Percentiles rank a stretch among this genome's conserved stretches.
Conservation (phyloP, 2,329 filamentous ascomycete species). For the Ophiocordyceps sinensis region DNA sequence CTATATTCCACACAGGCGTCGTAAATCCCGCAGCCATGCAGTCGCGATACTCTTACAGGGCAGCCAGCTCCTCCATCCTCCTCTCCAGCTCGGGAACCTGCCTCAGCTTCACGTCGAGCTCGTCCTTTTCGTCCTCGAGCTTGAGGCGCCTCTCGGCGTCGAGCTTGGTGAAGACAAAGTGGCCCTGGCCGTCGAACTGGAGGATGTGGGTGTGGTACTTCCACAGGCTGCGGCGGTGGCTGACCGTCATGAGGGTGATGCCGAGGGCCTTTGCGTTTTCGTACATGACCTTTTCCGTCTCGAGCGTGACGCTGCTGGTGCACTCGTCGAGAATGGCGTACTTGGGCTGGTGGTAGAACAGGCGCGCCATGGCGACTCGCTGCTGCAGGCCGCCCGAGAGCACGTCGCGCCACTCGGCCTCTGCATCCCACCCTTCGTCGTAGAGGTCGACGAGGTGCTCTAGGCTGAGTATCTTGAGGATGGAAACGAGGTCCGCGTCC, state of each 20-base stretch:
- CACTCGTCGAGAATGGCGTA: constrained; percentile 97
- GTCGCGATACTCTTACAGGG: constrained; percentile 7
- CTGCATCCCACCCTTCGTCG: constrained; percentile 71
- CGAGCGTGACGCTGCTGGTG: constrained; percentile 85
- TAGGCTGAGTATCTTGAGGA: constrained; percentile 69
- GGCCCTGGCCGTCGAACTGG: constrained; percentile 90
- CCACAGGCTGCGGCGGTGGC: constrained; percentile 82
- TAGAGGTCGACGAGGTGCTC: constrained; percentile 69
- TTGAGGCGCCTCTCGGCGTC: constrained; percentile 76
- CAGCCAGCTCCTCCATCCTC: constrained; percentile 64
- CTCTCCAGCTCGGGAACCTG: constrained; percentile 81
- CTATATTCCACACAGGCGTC: no score
- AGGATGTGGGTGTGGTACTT: constrained; percentile 90
- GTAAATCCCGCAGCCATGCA: no score
- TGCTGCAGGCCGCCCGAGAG: constrained; percentile 88
- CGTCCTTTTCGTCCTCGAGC: constrained; percentile 93
- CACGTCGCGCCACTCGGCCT: constrained; percentile 93
- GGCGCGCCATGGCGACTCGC: constrained; percentile 86
- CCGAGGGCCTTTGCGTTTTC: constrained; percentile 84
- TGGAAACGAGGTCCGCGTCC: constrained; percentile 63
- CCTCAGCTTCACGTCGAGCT: constrained; percentile 71
- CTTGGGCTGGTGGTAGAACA: constrained; percentile 85
- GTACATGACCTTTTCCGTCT: constrained; percentile 94
- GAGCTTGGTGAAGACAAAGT: constrained; percentile 76
- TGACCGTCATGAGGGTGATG: constrained; percentile 95